These are phyloP conservation scores for Lasiosphaeris hirsuta DNA, from an alignment of 495 filamentous ascomycete genomes.

Conservation along the genomic window DNA sequence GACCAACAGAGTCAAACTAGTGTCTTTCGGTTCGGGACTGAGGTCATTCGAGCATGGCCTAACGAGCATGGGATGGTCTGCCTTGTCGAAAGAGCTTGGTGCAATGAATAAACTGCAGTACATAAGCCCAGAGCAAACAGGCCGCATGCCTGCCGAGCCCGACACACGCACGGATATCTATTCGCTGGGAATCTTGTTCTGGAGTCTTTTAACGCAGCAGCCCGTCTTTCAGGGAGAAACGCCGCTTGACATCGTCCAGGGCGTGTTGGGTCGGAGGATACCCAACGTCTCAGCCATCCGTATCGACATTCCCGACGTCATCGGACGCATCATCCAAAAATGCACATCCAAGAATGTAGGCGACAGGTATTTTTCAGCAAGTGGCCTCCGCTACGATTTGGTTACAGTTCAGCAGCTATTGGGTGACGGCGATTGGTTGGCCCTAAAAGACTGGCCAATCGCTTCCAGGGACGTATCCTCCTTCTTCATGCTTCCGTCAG, in stretches of 20 bases:
- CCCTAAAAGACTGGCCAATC: constrained; percentile 65
- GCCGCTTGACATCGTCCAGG: constrained; percentile 84
- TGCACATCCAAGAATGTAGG: constrained; percentile 83
- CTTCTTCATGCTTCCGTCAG: constrained; percentile 75
- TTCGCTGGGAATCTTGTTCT: constrained; percentile 80
- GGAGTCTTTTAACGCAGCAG: constrained; percentile 75
- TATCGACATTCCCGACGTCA: constrained; percentile 73
- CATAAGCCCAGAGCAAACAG: constrained; percentile 89
- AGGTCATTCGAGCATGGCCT: constrained; percentile 85
- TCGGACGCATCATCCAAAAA: constrained; percentile 78
- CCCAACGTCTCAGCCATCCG: constrained; percentile 69
- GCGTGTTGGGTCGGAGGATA: constrained; percentile 71
- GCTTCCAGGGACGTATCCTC: constrained; percentile 77
- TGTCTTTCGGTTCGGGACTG: constrained; percentile 79
- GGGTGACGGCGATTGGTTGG: constrained; percentile 66
- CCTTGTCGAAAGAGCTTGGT: constrained; percentile 72
- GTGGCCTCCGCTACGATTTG: constrained; percentile 76
- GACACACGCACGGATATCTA: constrained; percentile 90
- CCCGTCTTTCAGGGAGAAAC: constrained; percentile 72
- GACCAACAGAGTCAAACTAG: constrained; percentile 66
- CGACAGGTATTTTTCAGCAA: constrained; percentile 81
- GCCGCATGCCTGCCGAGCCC: constrained; percentile 82
- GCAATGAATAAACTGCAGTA: constrained; percentile 81
- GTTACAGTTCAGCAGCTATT: constrained; percentile 65
- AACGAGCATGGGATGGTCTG: constrained; percentile 78